Base-by-base conservation (phyloP, 768 basidiomycete genomes). In the Nidularia pulvinata region DNA sequence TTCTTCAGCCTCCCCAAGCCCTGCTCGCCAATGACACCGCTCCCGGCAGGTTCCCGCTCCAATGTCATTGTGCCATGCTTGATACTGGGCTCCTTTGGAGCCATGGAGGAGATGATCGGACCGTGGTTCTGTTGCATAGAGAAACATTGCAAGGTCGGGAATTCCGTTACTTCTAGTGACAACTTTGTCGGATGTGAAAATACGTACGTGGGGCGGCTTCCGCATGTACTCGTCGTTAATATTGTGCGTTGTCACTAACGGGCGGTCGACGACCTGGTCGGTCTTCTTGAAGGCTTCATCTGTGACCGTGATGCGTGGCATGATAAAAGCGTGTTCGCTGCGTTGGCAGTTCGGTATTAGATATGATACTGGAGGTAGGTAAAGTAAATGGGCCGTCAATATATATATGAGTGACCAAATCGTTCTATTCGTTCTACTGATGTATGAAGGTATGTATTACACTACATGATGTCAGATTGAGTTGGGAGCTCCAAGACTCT, bases 251-350 rank as follows among this genome's bases (percentile, higher is more conserved):
- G 60, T 64, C 37, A 57, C 57, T 33, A 13, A 36, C 2, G 64
- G 60, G 13, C 45, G 56, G 3, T 55, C 62, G 22, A 62, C 56
- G 42, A 62, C 56, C 34, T 57, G 57, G 19, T 61, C 57, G 44
- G 56, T 46, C 56, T 64, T 61, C 48, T 62, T 67, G 54, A 62
- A 65, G 9, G 48, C 50, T 46, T 62, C 57, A 44, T 65, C 62
- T 13, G 61, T 55, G 48, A 56, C 19, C 52, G 34, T 55, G 22
- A 57, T 49, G 22, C 57, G 57, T 9, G 65, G 63, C 63, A 67
- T 66, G 22, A 33, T 51, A 37, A 42, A 57, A 16, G 10, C 5
- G 22, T 39, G 16, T 13, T 44, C 6, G 16, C 30, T 32, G 32
- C n/a, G 10, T n/a, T 9, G 19, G 25, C 10, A 25, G 43, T 33